Conservation (phyloP, 441 rosid genomes). For the Jatropha podagrica region DNA sequence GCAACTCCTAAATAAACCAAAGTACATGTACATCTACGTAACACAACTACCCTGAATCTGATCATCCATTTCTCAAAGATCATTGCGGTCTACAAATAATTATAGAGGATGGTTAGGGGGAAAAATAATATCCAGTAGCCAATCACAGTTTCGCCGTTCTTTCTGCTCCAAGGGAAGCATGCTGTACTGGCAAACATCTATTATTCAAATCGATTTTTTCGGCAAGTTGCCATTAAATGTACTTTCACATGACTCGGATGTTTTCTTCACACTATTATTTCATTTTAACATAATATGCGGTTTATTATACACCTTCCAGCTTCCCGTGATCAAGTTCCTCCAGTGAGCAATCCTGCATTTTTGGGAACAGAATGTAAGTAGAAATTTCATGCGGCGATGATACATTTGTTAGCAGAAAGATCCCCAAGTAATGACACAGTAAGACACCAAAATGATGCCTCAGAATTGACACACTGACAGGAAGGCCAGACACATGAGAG, state of each 20-base stretch:
- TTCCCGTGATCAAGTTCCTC: constrained; percentile 10
- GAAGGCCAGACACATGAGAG: no score
- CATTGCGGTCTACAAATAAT: background rate
- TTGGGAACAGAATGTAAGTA: background rate
- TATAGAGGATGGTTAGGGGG: background rate
- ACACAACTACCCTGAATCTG: no score
- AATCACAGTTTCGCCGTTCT: background rate
- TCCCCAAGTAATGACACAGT: background rate
- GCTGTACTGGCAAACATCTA: constrained; percentile 7
- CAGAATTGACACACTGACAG: no score
- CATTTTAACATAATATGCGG: constrained; percentile 15
- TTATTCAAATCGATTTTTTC: constrained; percentile 17
- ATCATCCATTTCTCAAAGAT: background rate
- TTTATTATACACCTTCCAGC: constrained; percentile 21
- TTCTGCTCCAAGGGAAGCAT: constrained; percentile 18
- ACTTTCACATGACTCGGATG: constrained; percentile 1
- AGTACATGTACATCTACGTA: no score
- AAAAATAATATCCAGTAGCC: background rate
- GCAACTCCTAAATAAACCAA: no score
- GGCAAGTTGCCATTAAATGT: background rate
- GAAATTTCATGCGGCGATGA: background rate
- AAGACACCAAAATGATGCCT: no score
- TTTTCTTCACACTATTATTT: constrained; percentile 16
- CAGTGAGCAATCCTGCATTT: constrained; percentile 21
- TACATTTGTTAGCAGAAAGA: background rate